A percentile compares a stretch with the other conserved stretches of the same genome.
Evolutionary conservation across 441 rosid species (phyloP).

Genomic region (Erysimum cheiri): DNA sequence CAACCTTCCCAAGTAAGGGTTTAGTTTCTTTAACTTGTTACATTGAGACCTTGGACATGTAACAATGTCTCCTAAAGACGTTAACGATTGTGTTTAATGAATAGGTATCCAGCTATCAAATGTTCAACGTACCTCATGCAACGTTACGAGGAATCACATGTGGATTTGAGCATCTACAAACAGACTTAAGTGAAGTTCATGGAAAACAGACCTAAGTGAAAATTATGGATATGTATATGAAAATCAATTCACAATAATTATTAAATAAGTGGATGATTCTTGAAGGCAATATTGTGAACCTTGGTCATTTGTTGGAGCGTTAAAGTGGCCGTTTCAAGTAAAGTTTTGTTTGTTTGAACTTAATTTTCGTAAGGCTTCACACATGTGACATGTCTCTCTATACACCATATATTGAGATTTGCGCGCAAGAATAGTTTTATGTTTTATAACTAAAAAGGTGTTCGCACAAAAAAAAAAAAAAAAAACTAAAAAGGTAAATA

Average conservation of each 20-base stretch:
- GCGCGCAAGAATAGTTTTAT: too few relatives aligned
- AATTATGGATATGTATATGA: too few relatives aligned
- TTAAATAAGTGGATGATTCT: too few relatives aligned
- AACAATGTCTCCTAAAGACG: not conserved
- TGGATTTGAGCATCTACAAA: not conserved
- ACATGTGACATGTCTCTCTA: not conserved
- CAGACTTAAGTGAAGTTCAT: too few relatives aligned
- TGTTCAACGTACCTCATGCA: not conserved
- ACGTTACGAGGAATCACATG: not conserved
- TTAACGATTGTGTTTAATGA: not conserved
- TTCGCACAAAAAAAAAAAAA: too few relatives aligned
- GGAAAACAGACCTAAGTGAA: too few relatives aligned
- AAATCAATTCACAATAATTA: too few relatives aligned
- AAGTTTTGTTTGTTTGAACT: not conserved
- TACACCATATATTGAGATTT: too few relatives aligned
- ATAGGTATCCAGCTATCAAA: not conserved
- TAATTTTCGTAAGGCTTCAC: not conserved
- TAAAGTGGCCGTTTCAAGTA: constrained; percentile 91
- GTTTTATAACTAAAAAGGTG: too few relatives aligned
- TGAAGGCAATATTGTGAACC: constrained; percentile 21
- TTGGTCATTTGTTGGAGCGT: constrained; percentile 77
- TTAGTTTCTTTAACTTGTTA: not conserved
- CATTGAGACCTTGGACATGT: not conserved
- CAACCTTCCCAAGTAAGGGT: constrained; percentile 77
- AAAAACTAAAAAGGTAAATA: too few relatives aligned